These are phyloP conservation scores for Magnusiomyces paraingens DNA, from an alignment of 1,139 yeast genomes.

Conservation along the genomic window DNA sequence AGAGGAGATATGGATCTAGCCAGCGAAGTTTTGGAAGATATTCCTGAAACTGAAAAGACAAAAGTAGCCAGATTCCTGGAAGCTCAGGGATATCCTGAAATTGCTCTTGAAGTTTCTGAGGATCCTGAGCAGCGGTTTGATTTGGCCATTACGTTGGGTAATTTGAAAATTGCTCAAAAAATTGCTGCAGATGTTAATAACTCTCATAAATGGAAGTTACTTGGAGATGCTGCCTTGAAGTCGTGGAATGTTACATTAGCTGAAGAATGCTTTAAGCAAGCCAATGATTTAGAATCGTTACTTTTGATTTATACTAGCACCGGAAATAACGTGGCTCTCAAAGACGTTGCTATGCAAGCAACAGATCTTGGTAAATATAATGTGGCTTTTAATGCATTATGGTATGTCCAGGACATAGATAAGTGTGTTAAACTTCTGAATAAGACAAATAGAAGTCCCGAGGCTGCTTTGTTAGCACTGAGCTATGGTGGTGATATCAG, in stretches of 20 bases:
- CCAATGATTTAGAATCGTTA: conserved; percentile 76
- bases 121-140: conserved; percentile 86
- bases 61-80: conserved; percentile 90
- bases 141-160: conserved; percentile 62
- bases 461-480: conserved; percentile 75
- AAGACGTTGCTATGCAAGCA: conserved; percentile 53
- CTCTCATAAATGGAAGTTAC: conserved; percentile 79
- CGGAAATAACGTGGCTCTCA: conserved; percentile 57
- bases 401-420: conserved; percentile 71
- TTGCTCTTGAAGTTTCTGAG: conserved; percentile 75
- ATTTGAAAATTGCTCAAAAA: conserved; percentile 64
- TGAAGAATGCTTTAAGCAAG: conserved; percentile 68
- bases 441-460: conserved; percentile 66
- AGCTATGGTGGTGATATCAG: conserved; percentile 59
- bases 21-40: conserved; percentile 54
- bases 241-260: conserved; percentile 81
- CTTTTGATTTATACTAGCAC: conserved; percentile 78
- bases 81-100: conserved; percentile 79
- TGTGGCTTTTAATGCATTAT: conserved; percentile 85
- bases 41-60: conserved; percentile 62
- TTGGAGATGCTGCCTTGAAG: conserved; percentile 80
- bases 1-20: conserved; percentile 87
- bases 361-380: conserved; percentile 71
- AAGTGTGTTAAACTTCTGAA: conserved; percentile 62
- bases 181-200: conserved; percentile 48